Conservation (phyloP, 176 grass and related monocot genomes). For the Triticum urartu region DNA sequence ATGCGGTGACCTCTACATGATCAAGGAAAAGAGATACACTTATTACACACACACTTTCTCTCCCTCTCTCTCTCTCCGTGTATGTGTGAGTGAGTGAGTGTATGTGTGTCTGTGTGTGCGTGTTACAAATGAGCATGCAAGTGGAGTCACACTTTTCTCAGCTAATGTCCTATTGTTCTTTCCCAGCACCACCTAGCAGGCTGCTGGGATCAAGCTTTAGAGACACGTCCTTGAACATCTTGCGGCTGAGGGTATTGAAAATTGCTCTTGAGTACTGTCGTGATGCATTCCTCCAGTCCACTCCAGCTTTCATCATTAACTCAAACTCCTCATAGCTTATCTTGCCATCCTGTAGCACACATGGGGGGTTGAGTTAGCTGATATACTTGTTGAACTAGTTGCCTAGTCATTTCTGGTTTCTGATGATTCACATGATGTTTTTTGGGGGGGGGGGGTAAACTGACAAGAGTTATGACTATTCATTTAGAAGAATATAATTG, state of each 20-base stretch:
- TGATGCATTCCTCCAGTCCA: conserved; percentile 81
- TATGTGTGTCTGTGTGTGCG: too few species aligned
- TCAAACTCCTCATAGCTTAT: conserved; percentile 93
- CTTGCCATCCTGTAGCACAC: conserved; percentile 58
- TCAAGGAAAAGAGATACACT: conserved; percentile 33
- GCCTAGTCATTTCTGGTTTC: not conserved
- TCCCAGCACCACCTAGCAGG: not conserved
- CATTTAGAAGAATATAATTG: not conserved
- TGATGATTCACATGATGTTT: not conserved
- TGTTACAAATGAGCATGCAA: conserved; percentile 1
- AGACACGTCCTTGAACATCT: conserved; percentile 63
- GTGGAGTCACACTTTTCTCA: conserved; percentile 19
- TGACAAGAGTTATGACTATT: not conserved
- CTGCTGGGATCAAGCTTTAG: conserved; percentile 20
- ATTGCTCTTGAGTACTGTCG: conserved; percentile 64
- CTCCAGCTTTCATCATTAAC: conserved; percentile 87
- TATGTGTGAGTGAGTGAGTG: too few species aligned
- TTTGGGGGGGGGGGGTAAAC: not conserved
- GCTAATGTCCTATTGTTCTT: conserved; percentile 24
- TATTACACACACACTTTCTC: not conserved
- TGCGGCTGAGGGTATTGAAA: conserved; percentile 70
- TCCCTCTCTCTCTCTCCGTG: too few species aligned
- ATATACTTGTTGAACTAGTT: not conserved
- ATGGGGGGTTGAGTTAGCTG: not conserved
- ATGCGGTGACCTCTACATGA: conserved; percentile 29